Percentiles rank a stretch among this genome's conserved stretches.
phyloP scores from a whole-genome alignment of 1,284 basidiomycete genomes.

The Athelia psychrophila region DNA sequence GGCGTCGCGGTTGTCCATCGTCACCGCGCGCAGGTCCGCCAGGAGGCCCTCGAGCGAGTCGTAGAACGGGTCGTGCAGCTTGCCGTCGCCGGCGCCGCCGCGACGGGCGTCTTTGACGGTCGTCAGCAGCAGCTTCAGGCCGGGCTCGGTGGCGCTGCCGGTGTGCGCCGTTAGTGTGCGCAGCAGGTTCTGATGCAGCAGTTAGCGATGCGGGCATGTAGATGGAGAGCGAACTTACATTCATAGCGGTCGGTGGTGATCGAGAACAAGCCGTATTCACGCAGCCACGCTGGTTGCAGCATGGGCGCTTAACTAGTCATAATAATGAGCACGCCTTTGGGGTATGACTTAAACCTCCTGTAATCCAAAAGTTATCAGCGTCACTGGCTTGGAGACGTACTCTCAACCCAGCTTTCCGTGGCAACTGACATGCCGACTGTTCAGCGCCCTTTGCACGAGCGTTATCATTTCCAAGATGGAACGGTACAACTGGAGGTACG shows the following conservation, averaged over 20 bases:
- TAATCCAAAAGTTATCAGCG: too few species aligned
- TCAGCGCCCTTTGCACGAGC: too few species aligned
- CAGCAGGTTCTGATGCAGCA: slow-evolving; percentile 61
- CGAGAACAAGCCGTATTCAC: too few species aligned
- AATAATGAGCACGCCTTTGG: too few species aligned
- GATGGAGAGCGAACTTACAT: slow-evolving; percentile 7
- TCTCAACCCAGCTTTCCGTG: too few species aligned
- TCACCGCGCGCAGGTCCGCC: slow-evolving; percentile 76
- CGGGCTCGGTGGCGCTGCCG: slow-evolving; percentile 61
- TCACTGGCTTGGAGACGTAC: too few species aligned
- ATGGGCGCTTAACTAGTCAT: too few species aligned
- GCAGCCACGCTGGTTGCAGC: too few species aligned
- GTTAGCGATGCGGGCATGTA: not conserved
- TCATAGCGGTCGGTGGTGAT: slow-evolving; percentile 10
- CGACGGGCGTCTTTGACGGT: slow-evolving; percentile 74
- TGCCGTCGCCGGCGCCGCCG: slow-evolving; percentile 60
- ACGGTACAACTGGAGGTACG: too few species aligned
- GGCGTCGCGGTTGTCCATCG: slow-evolving; percentile 83
- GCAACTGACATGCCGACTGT: too few species aligned
- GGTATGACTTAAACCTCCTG: too few species aligned
- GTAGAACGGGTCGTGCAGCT: slow-evolving; percentile 86
- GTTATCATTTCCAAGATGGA: too few species aligned
- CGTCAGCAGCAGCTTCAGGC: slow-evolving; percentile 69
- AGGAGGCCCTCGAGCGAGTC: slow-evolving; percentile 88
- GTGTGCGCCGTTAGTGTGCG: slow-evolving; percentile 60